Base-by-base conservation (phyloP, 129 eudicot genomes). In the Centaurea solstitialis region DNA sequence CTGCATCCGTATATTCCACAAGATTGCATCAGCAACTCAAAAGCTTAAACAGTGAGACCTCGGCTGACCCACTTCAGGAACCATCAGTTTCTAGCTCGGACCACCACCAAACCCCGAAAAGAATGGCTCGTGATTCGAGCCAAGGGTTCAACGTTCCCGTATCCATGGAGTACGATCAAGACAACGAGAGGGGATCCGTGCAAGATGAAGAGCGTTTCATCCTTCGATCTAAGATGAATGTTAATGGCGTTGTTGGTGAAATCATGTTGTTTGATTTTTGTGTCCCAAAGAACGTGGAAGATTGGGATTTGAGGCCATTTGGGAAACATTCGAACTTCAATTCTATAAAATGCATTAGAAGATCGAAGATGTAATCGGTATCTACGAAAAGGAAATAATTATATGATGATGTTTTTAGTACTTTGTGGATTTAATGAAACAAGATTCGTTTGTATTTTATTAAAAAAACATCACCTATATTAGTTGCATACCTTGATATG, bases 161-260 rank as follows among this genome's bases (percentile, higher is more conserved):
- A 41, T 82, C 99, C 0, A 47, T 85, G 12, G 92, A 84, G 83
- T 91, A 91, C 81, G 92, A 93, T 68, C 92, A 88, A 74, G 98
- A 85, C 79, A 85, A 89, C 78, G 94, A 76, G 33, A 90, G 87
- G 66, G 97, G 97, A 62, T 90, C 97, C 24, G 72, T 89, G 24
- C 98, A 88, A 5, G 93, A 87, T 50, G 93, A 81, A 81, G 92
- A 89, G 68, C 83, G 86, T 53, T 77, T 83, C 57, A 80, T 95
- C 72, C 87, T 90, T 28, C 61, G 92, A 61, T 86, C 97, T 2
- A 81, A 47, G 64, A 89, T 91, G 71, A 93, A 86, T n/a, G 87
- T 91, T 18, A 86, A 93, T n/a, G 98, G 98, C 13, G 86, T 95
- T 73, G 92, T 89, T 64, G 91, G 99, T 72, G 93, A 95, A 75